Conservation (phyloP, 1,284 basidiomycete species). For the Phenoliferia sp. region DNA sequence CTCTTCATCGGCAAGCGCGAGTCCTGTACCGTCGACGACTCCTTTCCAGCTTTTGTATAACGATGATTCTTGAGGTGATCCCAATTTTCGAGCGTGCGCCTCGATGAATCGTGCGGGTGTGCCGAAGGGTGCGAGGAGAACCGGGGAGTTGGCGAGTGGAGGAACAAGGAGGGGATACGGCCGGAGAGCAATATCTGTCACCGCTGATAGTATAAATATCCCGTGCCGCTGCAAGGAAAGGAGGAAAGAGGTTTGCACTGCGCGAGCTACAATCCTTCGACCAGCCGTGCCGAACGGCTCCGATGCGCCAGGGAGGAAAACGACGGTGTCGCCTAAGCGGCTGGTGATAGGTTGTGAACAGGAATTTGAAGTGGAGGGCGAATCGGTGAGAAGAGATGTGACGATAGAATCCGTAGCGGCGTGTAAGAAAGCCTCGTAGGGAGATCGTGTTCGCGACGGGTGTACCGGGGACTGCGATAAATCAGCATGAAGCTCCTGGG, state of each 20-base stretch:
- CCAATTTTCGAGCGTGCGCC: neutral
- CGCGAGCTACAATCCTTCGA: neutral
- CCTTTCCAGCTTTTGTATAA: conserved; percentile 14
- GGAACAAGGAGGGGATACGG: neutral
- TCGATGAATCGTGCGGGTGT: conserved; percentile 7
- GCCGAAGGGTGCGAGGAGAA: conserved; percentile 20
- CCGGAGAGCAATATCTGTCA: neutral
- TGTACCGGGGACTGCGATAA: neutral
- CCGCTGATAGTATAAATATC: neutral
- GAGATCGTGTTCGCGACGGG: neutral
- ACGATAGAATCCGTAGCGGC: neutral
- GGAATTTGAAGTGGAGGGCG: neutral
- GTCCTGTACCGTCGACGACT: neutral
- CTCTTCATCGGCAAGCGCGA: neutral
- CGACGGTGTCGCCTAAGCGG: neutral
- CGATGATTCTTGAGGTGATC: neutral
- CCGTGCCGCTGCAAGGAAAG: conserved; percentile 1
- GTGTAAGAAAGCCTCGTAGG: conserved; percentile 1
- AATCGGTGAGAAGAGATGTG: neutral
- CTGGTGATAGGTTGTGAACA: neutral
- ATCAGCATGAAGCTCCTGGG: neutral
- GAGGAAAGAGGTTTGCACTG: neutral
- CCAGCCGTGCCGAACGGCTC: conserved; percentile 1
- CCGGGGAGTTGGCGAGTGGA: neutral
- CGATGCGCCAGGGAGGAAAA: conserved; percentile 4